These are phyloP conservation scores for Sherardia arvensis DNA, from an alignment of 257 asterid genomes.

Conservation along the genomic window DNA sequence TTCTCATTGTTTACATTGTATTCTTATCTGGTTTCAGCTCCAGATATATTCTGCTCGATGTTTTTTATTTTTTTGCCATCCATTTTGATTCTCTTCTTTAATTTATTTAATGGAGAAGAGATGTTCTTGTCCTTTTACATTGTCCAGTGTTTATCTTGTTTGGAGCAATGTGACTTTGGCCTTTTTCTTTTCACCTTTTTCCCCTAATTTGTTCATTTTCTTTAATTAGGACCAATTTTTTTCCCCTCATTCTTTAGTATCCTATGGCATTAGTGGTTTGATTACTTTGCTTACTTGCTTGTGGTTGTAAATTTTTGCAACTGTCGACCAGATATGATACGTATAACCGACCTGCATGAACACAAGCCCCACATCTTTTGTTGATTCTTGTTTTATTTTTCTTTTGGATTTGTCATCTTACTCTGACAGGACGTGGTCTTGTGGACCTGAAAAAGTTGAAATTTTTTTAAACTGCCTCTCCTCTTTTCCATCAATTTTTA, in stretches of 20 bases:
- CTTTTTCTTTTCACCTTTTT: not conserved
- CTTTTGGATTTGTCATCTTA: conserved; percentile 8
- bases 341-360: not conserved
- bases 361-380: conserved; percentile 6
- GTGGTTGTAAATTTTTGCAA: not conserved
- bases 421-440: conserved; percentile 12
- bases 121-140: no score
- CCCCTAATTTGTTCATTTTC: not conserved
- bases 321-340: not conserved
- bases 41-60: not conserved
- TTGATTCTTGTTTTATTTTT: not conserved
- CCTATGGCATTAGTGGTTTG: not conserved
- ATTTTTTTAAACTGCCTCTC: not conserved
- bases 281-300: not conserved
- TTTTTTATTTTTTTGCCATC: not conserved
- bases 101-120: no score
- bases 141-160: not conserved
- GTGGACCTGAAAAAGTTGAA: not conserved
- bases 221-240: not conserved
- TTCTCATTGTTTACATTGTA: not conserved
- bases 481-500: conserved; percentile 14
- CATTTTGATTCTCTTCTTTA: not conserved
- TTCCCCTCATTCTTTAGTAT: not conserved
- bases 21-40: not conserved
- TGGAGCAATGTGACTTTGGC: not conserved